A percentile compares a stretch with the other conserved stretches of the same genome.
Conservation (phyloP, 805 yeast genomes). For the Candida pseudoglaebosa region DNA sequence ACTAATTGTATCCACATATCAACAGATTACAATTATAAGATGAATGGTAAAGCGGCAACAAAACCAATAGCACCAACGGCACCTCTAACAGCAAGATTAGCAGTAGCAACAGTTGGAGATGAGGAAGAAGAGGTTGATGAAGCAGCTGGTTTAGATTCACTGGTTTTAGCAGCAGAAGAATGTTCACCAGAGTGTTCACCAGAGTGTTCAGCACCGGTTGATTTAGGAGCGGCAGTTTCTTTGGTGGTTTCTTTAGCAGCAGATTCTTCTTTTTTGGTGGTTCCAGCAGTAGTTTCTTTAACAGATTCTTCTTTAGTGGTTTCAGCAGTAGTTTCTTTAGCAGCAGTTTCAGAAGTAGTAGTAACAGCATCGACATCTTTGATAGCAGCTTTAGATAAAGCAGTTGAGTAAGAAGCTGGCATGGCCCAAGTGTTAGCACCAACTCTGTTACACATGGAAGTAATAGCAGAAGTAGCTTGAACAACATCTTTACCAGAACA, state of each 20-base stretch:
- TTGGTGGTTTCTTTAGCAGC: neutral
- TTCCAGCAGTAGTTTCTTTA: conserved; percentile 6
- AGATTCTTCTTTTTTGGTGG: conserved; percentile 5
- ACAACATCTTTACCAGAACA: conserved; percentile 32
- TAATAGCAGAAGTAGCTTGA: conserved; percentile 27
- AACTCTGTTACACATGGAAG: conserved; percentile 29
- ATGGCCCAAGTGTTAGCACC: conserved; percentile 28
- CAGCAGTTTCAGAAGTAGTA: conserved; percentile 6
- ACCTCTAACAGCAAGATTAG: conserved; percentile 1
- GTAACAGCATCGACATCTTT: conserved; percentile 15
- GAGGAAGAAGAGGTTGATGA: conserved; percentile 3
- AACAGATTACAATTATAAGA: neutral
- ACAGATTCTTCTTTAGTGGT: conserved; percentile 8
- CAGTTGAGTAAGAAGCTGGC: conserved; percentile 19
- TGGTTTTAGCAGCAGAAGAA: conserved; percentile 2
- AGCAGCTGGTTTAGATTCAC: neutral
- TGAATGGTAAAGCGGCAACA: conserved; percentile 3
- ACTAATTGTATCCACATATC: neutral
- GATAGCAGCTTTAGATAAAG: conserved; percentile 26
- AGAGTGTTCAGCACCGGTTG: neutral
- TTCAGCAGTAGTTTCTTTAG: conserved; percentile 9
- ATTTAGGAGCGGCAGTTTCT: conserved; percentile 4
- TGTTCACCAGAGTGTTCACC: neutral
- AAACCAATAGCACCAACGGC: conserved; percentile 4
- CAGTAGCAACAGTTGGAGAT: neutral